Base-by-base conservation (phyloP, 2,329 filamentous ascomycete genomes). In the Fusarium sp. region DNA sequence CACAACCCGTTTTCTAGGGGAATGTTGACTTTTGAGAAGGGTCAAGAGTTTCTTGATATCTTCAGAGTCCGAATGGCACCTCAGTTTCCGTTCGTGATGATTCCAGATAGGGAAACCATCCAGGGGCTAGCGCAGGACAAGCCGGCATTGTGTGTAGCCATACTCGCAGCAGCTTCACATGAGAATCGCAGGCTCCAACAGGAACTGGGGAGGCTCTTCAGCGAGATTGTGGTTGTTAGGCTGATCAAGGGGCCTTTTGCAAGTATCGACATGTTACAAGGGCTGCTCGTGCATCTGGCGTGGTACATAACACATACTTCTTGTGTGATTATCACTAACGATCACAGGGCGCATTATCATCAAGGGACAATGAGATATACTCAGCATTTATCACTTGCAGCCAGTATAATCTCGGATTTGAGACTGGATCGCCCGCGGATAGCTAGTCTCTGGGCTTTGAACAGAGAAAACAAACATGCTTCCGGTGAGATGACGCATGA, bases 301-400 rank as follows among this genome's bases (percentile, higher is more conserved):
- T 79, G 77, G 77, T 79, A 71, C 20, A 66, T 48, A 8, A 8
- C 10, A 7, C 11, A 8, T 2, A 9, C 14, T 24, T 9, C 18
- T 31, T 5, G 6, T 18, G 4, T 20, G 5, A 28, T 54, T 34
- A 14, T 38, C 33, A 46, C 65, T 72, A 61, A 75, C 15, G 5
- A 10, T 2, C 6, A 14, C 34, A 79, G 77, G 77, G 77, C 77
- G 4, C 77, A 79, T 58, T 78, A 72, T 39, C 77, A 78, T 24
- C 75, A 74, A 18, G 58, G 69, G 6, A 71, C 72, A 3, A 68
- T 75, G 50, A 73, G 71, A 40, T 74, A 75, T 38, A 74, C 72
- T 1, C 77, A 79, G 18, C 74, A 78, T 36, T 26, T 79, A 1
- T 72, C 74, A 22, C 68, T 79, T 8, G 77, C 77, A 2, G 72